Evolutionary conservation across 78 protist genomes (phyloP).

Genomic region (Chrysochromulina parva): DNA sequence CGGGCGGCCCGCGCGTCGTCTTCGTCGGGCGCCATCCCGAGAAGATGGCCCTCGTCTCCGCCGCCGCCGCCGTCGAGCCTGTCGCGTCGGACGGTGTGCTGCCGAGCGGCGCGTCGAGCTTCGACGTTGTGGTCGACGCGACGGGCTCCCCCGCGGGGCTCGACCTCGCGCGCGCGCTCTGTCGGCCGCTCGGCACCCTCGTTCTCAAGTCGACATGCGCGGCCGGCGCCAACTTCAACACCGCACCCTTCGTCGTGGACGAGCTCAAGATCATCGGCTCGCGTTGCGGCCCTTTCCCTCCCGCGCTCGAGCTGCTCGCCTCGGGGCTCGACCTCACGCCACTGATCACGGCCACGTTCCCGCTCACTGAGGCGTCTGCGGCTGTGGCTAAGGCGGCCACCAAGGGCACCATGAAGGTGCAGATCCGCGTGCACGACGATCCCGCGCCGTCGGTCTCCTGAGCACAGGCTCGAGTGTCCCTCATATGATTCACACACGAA

Average conservation of each 20-base stretch:
- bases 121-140: conserved; percentile 15
- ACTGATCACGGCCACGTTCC: neutral
- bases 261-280: neutral
- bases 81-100: neutral
- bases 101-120: neutral
- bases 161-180: neutral
- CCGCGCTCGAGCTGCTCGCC: neutral
- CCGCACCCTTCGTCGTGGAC: neutral
- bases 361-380: neutral
- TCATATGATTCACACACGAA: no score
- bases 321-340: neutral
- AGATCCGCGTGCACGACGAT: neutral
- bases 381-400: neutral
- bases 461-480: no score
- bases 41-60: neutral
- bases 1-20: no score
- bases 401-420: neutral
- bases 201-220: conserved; percentile 1
- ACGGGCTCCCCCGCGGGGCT: neutral
- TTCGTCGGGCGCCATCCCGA: neutral
- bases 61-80: neutral
- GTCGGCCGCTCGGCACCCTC: neutral
- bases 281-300: neutral
- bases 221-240: neutral
- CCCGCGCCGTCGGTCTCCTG: no score